phyloP scores from a whole-genome alignment of 352 stramenopile genomes.

The Pythium chondricola region DNA sequence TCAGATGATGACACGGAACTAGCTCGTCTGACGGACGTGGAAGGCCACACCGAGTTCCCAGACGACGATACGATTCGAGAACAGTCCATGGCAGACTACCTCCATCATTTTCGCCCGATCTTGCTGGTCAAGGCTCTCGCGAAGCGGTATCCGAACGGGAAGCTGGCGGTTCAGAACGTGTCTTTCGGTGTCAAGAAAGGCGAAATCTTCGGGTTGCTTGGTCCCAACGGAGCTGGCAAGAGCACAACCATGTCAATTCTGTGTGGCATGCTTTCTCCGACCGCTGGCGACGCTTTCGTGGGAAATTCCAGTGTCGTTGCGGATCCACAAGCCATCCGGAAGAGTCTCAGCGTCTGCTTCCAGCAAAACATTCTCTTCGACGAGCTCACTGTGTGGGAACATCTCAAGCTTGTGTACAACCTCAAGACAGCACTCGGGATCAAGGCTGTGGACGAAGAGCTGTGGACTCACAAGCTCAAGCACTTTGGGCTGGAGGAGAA shows the following conservation, averaged over 20 bases:
- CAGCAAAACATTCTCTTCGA: constrained; percentile 83
- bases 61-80: constrained; percentile 64
- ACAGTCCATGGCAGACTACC: constrained; percentile 43
- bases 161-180: constrained; percentile 73
- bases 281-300: constrained; percentile 59
- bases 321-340: constrained; percentile 44
- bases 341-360: constrained; percentile 78
- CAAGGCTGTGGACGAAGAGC: constrained; percentile 34
- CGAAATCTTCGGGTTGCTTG: constrained; percentile 92
- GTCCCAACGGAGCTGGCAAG: constrained; percentile 93
- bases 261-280: constrained; percentile 87
- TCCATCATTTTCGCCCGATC: constrained; percentile 47
- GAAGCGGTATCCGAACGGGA: constrained; percentile 72
- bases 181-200: constrained; percentile 86
- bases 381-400: constrained; percentile 68
- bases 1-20: constrained; percentile 10
- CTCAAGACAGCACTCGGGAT: constrained; percentile 61
- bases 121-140: constrained; percentile 51
- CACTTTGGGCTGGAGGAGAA: constrained; percentile 76
- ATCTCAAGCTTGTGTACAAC: constrained; percentile 57
- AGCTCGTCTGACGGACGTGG: constrained; percentile 5
- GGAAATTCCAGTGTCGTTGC: constrained; percentile 38
- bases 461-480: constrained; percentile 43
- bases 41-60: not conserved
- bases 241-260: constrained; percentile 96